Evolutionary conservation across 306 rosid genomes (phyloP).

Genomic region (Acacia melanoxylon): DNA sequence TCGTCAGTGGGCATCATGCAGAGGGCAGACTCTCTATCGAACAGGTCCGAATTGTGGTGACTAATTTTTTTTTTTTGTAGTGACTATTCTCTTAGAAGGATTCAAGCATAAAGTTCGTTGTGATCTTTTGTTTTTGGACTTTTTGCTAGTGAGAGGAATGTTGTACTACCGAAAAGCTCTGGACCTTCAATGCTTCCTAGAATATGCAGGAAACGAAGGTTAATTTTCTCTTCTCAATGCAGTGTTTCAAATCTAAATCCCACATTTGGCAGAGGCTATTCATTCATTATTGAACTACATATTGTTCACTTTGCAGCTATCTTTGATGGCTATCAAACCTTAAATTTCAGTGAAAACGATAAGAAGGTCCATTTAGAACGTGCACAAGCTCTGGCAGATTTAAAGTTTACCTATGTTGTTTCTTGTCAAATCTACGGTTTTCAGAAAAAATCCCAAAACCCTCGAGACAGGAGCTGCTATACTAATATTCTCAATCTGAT

Average conservation of each 20-base stretch:
- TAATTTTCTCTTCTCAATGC: slow-evolving; percentile 18
- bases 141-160: slow-evolving; percentile 72
- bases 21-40: slow-evolving; percentile 75
- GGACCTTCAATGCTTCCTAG: slow-evolving; percentile 57
- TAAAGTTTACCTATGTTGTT: slow-evolving; percentile 73
- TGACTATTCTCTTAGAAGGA: neutral
- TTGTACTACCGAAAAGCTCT: slow-evolving; percentile 65
- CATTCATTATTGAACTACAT: slow-evolving; percentile 4
- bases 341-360: slow-evolving; percentile 20
- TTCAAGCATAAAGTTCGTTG: slow-evolving; percentile 13
- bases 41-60: slow-evolving; percentile 52
- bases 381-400: slow-evolving; percentile 67
- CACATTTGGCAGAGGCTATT: neutral
- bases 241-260: neutral
- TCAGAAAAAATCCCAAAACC: slow-evolving; percentile 51
- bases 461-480: slow-evolving; percentile 49
- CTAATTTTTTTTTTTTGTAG: neutral
- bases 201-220: slow-evolving; percentile 51
- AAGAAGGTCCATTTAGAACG: slow-evolving; percentile 25
- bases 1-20: slow-evolving; percentile 71
- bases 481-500: slow-evolving; percentile 56
- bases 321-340: slow-evolving; percentile 38
- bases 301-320: slow-evolving; percentile 39
- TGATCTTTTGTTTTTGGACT: neutral
- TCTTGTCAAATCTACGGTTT: slow-evolving; percentile 70